These are phyloP conservation scores for Schoenoplectus triqueter DNA, from an alignment of 202 grass and related monocot genomes.

Conservation along the genomic window DNA sequence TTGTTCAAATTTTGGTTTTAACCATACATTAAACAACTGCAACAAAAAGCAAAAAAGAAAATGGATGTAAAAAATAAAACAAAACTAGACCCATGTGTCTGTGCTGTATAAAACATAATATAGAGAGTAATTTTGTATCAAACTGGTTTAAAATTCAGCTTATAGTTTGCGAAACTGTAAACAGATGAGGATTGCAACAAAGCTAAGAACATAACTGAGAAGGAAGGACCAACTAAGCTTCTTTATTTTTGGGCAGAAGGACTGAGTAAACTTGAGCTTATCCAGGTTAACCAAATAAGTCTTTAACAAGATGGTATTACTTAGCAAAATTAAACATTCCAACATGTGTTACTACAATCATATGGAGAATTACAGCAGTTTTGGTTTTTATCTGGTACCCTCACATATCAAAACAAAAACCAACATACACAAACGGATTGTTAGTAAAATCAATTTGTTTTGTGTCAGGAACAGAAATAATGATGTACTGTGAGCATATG, in stretches of 20 bases:
- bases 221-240: not conserved
- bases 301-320: not conserved
- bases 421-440: too few species aligned
- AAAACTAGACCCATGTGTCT: not conserved
- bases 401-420: slow-evolving; percentile 3
- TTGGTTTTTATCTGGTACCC: too few species aligned
- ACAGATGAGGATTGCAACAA: not conserved
- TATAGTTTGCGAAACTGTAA: not conserved
- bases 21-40: not conserved
- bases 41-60: not conserved
- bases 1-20: not conserved
- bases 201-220: not conserved
- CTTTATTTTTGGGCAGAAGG: not conserved
- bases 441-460: not conserved
- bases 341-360: not conserved
- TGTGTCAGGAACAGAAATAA: not conserved
- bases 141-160: not conserved
- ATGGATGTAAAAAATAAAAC: not conserved
- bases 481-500: not conserved
- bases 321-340: not conserved
- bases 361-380: too few species aligned
- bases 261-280: not conserved
- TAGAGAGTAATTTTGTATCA: not conserved
- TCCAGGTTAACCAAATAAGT: not conserved
- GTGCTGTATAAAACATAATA: not conserved